Percentiles rank a stretch among this genome's conserved stretches.
Evolutionary conservation across 73 alveolate species (phyloP).

Genomic region (Durusdinium trenchii): DNA sequence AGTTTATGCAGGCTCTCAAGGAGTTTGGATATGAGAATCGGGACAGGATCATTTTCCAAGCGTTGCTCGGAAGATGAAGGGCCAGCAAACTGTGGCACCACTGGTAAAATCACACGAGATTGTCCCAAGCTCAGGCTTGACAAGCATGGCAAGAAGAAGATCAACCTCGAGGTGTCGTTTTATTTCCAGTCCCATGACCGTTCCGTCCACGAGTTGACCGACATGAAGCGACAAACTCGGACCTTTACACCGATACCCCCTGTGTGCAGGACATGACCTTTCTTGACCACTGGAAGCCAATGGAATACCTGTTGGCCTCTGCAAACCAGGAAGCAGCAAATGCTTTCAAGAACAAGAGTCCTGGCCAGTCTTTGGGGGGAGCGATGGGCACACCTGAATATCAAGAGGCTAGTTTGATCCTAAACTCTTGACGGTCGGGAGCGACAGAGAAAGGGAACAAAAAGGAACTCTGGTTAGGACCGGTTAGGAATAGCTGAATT

Average conservation of each 20-base stretch:
- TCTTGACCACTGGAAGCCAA: slow-evolving; percentile 69
- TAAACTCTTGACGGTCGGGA: no score
- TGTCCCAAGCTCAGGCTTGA: slow-evolving; percentile 40
- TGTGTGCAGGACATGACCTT: slow-evolving; percentile 71
- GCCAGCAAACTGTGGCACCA: no score
- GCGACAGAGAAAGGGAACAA: no score
- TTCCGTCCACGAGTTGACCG: neutral
- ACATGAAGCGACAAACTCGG: no score
- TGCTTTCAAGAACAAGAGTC: slow-evolving; percentile 24
- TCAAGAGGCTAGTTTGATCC: neutral
- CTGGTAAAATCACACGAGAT: no score
- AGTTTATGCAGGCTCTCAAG: slow-evolving; percentile 78
- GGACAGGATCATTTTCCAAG: slow-evolving; percentile 67
- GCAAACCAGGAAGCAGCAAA: slow-evolving; percentile 64
- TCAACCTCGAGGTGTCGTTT: slow-evolving; percentile 64
- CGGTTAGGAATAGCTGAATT: no score
- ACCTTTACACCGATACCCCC: neutral
- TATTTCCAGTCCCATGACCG: neutral
- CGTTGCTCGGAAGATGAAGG: slow-evolving; percentile 12
- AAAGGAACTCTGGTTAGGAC: no score
- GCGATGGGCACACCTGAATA: neutral
- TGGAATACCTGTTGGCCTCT: slow-evolving; percentile 79
- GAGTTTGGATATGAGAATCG: slow-evolving; percentile 82
- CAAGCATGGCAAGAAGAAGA: slow-evolving; percentile 81
- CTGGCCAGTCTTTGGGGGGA: neutral